These are phyloP conservation scores for Ochetophila trinervis DNA, from an alignment of 306 rosid genomes.

Conservation along the genomic window DNA sequence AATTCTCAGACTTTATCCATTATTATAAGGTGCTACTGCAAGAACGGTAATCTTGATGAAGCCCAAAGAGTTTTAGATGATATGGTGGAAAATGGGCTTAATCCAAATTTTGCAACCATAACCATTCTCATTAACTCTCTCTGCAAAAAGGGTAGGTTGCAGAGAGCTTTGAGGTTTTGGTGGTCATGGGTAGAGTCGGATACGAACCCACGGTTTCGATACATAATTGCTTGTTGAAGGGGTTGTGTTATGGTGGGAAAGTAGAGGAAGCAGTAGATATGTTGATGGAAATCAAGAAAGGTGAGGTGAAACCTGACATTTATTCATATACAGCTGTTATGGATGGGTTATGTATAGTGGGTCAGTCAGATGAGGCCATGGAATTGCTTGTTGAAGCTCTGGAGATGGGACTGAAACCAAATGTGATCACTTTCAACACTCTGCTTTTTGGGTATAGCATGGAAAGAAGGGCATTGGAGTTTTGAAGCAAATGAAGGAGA, in stretches of 20 bases:
- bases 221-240: conserved; percentile 76
- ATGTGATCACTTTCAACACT: conserved; percentile 59
- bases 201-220: conserved; percentile 40
- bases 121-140: conserved; percentile 51
- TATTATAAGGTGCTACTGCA: conserved; percentile 55
- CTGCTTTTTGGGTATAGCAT: conserved; percentile 65
- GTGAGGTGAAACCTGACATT: conserved; percentile 44
- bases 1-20: conserved; percentile 58
- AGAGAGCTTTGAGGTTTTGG: conserved; percentile 63
- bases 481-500: conserved; percentile 56
- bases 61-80: conserved; percentile 42
- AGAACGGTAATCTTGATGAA: conserved; percentile 44
- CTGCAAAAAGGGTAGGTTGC: conserved; percentile 58
- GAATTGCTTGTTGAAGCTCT: conserved; percentile 60
- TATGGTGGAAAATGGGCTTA: conserved; percentile 53
- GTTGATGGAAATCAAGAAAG: conserved; percentile 43
- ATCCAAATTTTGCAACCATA: conserved; percentile 42
- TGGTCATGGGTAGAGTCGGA: conserved; percentile 40
- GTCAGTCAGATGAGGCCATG: conserved; percentile 71
- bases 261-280: conserved; percentile 79
- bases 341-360: conserved; percentile 86
- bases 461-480: conserved; percentile 65
- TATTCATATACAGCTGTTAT: conserved; percentile 64
- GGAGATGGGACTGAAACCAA: conserved; percentile 50
- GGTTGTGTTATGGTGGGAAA: conserved; percentile 73